phyloP scores from a whole-genome alignment of 2,329 filamentous ascomycete species.

The Fusarium citri region DNA sequence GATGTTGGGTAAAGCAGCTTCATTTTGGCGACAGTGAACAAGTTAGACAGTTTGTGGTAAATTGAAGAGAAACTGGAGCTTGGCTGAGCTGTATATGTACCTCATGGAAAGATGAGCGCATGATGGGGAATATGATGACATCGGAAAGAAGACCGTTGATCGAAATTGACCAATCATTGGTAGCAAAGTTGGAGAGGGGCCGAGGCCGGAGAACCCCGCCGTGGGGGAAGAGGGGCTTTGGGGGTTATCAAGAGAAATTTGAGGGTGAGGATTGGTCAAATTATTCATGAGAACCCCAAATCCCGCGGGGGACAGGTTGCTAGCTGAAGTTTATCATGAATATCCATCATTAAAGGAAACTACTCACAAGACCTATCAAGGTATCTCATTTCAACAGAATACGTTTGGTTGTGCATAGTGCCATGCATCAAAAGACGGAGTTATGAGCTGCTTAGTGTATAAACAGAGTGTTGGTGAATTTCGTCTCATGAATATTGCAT shows the following conservation, averaged over 20 bases:
- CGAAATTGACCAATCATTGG: background rate
- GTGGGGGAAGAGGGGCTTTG: conserved; percentile 33
- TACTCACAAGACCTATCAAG: background rate
- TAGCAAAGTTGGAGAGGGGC: background rate
- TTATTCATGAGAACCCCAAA: conserved; percentile 14
- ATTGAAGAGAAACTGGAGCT: background rate
- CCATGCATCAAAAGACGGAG: too few relatives aligned
- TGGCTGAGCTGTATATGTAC: conserved; percentile 36
- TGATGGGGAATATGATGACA: conserved; percentile 16
- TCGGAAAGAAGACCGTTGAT: conserved; percentile 42
- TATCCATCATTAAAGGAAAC: background rate
- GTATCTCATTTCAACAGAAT: too few relatives aligned
- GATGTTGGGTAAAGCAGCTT: conserved; percentile 77
- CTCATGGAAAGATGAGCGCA: conserved; percentile 27
- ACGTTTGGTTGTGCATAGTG: too few relatives aligned
- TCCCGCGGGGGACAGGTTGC: conserved; percentile 19
- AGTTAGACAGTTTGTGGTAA: background rate
- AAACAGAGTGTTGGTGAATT: too few relatives aligned
- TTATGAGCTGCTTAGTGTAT: too few relatives aligned
- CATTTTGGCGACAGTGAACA: conserved; percentile 52
- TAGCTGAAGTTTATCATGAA: background rate
- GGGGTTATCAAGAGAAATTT: conserved; percentile 6
- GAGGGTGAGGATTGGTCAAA: conserved; percentile 1
- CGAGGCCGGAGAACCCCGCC: conserved; percentile 35
- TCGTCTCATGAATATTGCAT: too few relatives aligned